A percentile compares a stretch with the other conserved stretches of the same genome.
Conservation (phyloP, 306 rosid species). For the Acacia acuminata region DNA sequence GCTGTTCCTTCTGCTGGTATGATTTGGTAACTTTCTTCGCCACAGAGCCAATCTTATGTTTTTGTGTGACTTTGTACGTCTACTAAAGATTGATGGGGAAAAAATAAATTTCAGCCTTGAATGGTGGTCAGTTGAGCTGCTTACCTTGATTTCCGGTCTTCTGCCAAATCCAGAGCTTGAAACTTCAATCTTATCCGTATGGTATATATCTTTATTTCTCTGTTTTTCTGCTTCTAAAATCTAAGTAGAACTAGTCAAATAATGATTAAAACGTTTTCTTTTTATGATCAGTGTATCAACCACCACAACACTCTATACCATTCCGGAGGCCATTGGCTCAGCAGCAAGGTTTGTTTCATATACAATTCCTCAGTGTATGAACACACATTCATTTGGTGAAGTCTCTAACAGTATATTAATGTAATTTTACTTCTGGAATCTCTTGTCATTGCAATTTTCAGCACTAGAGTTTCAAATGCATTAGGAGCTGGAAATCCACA, state of each 20-base stretch:
- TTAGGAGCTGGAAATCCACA: not conserved
- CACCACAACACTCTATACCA: slow-evolving; percentile 49
- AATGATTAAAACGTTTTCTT: slow-evolving; percentile 7
- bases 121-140: slow-evolving; percentile 85
- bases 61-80: not conserved
- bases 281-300: slow-evolving; percentile 49
- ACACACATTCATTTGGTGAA: not conserved
- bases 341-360: slow-evolving; percentile 68
- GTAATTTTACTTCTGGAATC: slow-evolving; percentile 1
- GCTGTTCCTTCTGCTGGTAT: slow-evolving; percentile 82
- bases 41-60: not conserved
- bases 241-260: not conserved
- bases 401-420: not conserved
- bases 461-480: slow-evolving; percentile 75
- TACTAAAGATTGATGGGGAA: not conserved
- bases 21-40: slow-evolving; percentile 58
- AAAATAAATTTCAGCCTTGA: slow-evolving; percentile 61
- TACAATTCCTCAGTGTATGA: not conserved
- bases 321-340: slow-evolving; percentile 73
- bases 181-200: slow-evolving; percentile 66
- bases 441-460: slow-evolving; percentile 22
- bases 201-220: slow-evolving; percentile 26
- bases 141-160: slow-evolving; percentile 69
- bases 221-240: slow-evolving; percentile 1
- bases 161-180: slow-evolving; percentile 85